phyloP scores from a whole-genome alignment of 495 filamentous ascomycete genomes.

The Penicillium steckii region DNA sequence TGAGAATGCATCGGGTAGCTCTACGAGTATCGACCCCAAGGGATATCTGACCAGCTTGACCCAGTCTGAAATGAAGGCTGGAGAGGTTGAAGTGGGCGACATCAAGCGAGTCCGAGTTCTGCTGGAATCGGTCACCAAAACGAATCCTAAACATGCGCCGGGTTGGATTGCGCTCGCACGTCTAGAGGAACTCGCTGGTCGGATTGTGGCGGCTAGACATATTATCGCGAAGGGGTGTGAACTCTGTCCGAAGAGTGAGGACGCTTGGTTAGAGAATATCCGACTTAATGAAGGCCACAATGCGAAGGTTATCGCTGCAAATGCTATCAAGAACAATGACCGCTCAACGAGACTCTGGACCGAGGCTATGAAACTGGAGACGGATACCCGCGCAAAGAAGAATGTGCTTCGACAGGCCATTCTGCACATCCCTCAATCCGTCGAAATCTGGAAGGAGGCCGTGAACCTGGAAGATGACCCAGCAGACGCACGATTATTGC shows the following conservation, averaged over 20 bases:
- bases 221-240: conserved; percentile 83
- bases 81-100: conserved; percentile 84
- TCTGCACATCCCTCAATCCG: conserved; percentile 85
- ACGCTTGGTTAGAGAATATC: conserved; percentile 94
- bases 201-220: conserved; percentile 80
- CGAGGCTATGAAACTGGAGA: conserved; percentile 91
- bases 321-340: conserved; percentile 86
- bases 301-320: conserved; percentile 92
- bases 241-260: conserved; percentile 89
- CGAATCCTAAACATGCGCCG: conserved; percentile 92
- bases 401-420: conserved; percentile 85
- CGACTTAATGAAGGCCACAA: conserved; percentile 88
- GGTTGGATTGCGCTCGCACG: conserved; percentile 96
- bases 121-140: conserved; percentile 90
- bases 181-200: conserved; percentile 88
- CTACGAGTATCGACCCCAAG: conserved; percentile 91
- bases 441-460: conserved; percentile 94
- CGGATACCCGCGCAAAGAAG: conserved; percentile 76
- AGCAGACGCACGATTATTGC: conserved; percentile 77
- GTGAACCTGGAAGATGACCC: conserved; percentile 92
- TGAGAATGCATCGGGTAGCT: conserved; percentile 69
- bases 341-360: conserved; percentile 89
- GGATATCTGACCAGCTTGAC: conserved; percentile 92
- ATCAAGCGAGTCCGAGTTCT: conserved; percentile 93
- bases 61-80: conserved; percentile 72